Conservation (phyloP, 1,284 basidiomycete species). For the Rhodotorula sp. region DNA sequence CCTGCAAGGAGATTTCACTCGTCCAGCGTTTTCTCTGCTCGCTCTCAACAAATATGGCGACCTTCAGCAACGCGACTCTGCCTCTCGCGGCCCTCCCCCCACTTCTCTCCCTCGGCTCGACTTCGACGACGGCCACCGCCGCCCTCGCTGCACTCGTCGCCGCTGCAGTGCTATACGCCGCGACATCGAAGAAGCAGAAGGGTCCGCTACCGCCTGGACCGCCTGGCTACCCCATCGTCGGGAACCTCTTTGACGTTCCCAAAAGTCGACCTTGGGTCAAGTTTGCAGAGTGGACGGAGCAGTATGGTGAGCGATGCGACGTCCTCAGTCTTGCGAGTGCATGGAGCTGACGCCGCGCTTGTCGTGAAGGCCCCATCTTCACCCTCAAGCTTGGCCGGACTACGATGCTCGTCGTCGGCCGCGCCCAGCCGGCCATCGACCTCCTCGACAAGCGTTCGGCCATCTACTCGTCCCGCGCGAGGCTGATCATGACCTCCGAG, state of each 20-base stretch:
- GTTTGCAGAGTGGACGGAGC: constrained; percentile 40
- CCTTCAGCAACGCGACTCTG: constrained; percentile 2
- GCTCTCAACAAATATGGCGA: not conserved
- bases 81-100: not conserved
- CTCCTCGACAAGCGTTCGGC: constrained; percentile 45
- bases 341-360: not conserved
- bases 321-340: too few relatives aligned
- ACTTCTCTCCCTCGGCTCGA: not conserved
- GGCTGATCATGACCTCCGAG: constrained; percentile 45
- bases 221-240: constrained; percentile 33
- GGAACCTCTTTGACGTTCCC: constrained; percentile 43
- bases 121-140: not conserved
- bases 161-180: not conserved
- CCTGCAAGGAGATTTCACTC: too few relatives aligned
- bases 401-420: constrained; percentile 41
- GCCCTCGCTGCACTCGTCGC: constrained; percentile 2
- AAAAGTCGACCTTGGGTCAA: constrained; percentile 41
- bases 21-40: not conserved
- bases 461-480: constrained; percentile 44
- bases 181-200: not conserved
- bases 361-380: constrained; percentile 43
- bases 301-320: constrained; percentile 30
- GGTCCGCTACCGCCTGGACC: constrained; percentile 20
- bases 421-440: constrained; percentile 44
- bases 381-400: constrained; percentile 41